Conservation (phyloP, 768 basidiomycete genomes). For the Rhizopogon sp. region DNA sequence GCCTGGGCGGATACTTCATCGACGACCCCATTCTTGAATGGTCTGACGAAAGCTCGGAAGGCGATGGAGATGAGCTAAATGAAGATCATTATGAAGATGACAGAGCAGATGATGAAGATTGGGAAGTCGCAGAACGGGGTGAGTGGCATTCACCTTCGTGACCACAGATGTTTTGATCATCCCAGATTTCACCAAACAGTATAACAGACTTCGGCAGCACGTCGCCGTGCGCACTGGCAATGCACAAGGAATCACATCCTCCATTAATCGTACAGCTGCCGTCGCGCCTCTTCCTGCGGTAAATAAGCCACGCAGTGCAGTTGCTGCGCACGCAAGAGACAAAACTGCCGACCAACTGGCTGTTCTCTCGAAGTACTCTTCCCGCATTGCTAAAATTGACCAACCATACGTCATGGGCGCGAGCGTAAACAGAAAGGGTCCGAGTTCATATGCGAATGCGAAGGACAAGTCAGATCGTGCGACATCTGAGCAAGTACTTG, state of each 20-base stretch:
- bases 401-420: slow-evolving; percentile 62
- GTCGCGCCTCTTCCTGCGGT: slow-evolving; percentile 67
- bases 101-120: slow-evolving; percentile 82
- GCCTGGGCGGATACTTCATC: slow-evolving; percentile 37
- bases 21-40: slow-evolving; percentile 33
- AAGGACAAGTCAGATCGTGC: slow-evolving; percentile 98
- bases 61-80: slow-evolving; percentile 25
- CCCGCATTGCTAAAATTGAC: slow-evolving; percentile 71
- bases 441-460: slow-evolving; percentile 77
- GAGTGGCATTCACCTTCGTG: slow-evolving; percentile 11
- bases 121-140: slow-evolving; percentile 85
- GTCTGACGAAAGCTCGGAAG: slow-evolving; percentile 24
- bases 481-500: slow-evolving; percentile 94
- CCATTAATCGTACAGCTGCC: slow-evolving; percentile 40
- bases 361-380: slow-evolving; percentile 71
- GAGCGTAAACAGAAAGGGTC: slow-evolving; percentile 89
- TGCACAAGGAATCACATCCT: slow-evolving; percentile 54
- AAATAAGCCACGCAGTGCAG: slow-evolving; percentile 51
- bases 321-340: slow-evolving; percentile 38
- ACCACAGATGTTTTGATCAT: neutral
- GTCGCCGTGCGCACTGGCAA: slow-evolving; percentile 76
- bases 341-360: slow-evolving; percentile 69
- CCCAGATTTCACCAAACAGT: slow-evolving; percentile 97
- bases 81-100: slow-evolving; percentile 51
- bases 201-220: slow-evolving; percentile 90